A percentile compares a stretch with the other conserved stretches of the same genome.
Conservation (phyloP, 140 eudicot genomes). For the Ambrosia hybrid region DNA sequence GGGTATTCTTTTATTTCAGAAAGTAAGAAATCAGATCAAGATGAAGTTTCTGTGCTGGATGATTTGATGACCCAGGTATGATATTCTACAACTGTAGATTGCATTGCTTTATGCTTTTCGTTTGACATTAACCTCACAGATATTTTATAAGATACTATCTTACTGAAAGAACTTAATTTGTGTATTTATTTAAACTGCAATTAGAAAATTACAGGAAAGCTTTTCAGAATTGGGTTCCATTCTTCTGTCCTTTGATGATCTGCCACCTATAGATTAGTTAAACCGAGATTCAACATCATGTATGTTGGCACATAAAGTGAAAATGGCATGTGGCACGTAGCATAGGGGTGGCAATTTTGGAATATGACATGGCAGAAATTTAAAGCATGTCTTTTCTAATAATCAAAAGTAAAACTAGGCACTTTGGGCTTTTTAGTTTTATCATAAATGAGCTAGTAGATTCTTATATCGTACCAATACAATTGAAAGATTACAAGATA, state of each 20-base stretch:
- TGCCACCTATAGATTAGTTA: too few species aligned
- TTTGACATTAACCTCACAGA: constrained; percentile 4
- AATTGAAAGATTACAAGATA: not conserved
- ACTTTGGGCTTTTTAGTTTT: constrained; percentile 10
- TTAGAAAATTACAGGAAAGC: constrained; percentile 7
- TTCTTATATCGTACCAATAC: constrained; percentile 9
- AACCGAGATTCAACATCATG: too few species aligned
- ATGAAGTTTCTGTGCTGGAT: constrained; percentile 55
- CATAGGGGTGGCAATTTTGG: too few species aligned
- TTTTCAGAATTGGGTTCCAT: not conserved
- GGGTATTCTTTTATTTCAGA: constrained; percentile 51
- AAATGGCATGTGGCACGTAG: too few species aligned
- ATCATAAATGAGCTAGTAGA: constrained; percentile 3
- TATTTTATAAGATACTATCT: constrained; percentile 13
- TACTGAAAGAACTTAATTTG: not conserved
- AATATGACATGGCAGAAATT: too few species aligned
- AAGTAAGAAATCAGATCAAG: constrained; percentile 63
- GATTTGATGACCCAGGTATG: constrained; percentile 68
- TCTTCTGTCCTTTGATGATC: too few species aligned
- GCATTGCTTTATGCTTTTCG: constrained; percentile 12
- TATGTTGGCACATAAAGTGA: too few species aligned
- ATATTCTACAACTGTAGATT: not conserved
- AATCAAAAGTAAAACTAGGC: not conserved
- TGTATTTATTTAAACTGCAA: constrained; percentile 3
- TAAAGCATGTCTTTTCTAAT: too few species aligned